phyloP scores from a whole-genome alignment of 176 grass and related monocot genomes.

The Raddia guianensis region DNA sequence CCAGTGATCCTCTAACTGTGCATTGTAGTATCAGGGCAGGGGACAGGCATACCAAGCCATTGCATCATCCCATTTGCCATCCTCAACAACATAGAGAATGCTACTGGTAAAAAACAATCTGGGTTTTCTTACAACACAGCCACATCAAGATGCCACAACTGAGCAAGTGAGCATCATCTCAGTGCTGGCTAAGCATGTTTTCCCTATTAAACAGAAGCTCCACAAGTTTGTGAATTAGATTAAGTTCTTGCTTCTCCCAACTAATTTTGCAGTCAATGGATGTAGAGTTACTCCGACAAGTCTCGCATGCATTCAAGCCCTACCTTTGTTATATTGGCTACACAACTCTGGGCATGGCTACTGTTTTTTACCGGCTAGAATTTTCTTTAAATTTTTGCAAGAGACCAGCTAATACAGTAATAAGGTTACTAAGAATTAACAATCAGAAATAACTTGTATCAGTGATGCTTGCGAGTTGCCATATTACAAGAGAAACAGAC shows the following conservation, averaged over 20 bases:
- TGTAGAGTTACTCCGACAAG: not conserved
- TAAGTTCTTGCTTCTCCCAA: not conserved
- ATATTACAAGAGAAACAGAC: constrained; percentile 4
- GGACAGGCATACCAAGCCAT: not conserved
- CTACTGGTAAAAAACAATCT: constrained; percentile 7
- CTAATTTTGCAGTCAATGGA: not conserved
- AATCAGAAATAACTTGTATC: not conserved
- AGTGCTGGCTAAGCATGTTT: not conserved
- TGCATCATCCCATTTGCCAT: constrained; percentile 7
- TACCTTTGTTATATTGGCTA: not conserved
- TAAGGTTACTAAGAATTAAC: not conserved
- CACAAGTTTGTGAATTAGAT: not conserved
- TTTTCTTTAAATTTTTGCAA: not conserved
- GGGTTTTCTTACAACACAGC: constrained; percentile 11
- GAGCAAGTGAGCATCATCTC: constrained; percentile 1
- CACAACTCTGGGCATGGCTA: not conserved
- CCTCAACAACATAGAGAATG: not conserved
- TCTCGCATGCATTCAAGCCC: not conserved
- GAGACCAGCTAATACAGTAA: not conserved
- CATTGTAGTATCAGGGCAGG: not conserved
- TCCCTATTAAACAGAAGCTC: not conserved
- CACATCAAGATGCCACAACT: not conserved
- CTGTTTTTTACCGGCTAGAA: not conserved
- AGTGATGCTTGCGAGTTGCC: constrained; percentile 11
- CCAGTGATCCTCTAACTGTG: not conserved